Evolutionary conservation across 2,329 filamentous ascomycete genomes (phyloP).

Genomic region (Meredithiella fracta): DNA sequence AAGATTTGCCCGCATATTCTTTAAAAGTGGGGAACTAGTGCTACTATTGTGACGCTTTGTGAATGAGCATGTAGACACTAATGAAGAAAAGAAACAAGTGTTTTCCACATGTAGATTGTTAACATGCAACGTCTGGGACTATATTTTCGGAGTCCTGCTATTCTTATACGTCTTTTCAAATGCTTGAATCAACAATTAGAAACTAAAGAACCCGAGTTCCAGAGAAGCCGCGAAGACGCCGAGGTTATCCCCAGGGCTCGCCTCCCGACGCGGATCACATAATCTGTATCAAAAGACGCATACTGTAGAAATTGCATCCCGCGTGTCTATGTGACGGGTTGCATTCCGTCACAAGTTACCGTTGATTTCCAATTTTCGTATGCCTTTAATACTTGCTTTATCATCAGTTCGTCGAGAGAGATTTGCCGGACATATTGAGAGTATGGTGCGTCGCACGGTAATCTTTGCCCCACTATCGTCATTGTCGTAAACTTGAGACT

Average conservation of each 20-base stretch:
- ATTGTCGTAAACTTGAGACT: neutral
- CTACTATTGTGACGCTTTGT: no score
- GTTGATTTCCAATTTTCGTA: neutral
- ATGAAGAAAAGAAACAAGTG: no score
- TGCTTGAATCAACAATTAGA: neutral
- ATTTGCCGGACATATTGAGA: no score
- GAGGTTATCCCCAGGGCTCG: neutral
- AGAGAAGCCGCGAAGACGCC: conserved; percentile 1
- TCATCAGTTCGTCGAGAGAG: neutral
- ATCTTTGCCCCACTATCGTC: neutral
- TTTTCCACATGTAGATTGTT: no score
- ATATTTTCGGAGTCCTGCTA: neutral
- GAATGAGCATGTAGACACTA: no score
- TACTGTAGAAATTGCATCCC: neutral
- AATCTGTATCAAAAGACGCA: no score
- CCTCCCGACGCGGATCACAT: no score
- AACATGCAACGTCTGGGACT: no score
- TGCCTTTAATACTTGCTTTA: neutral
- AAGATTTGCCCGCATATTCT: no score
- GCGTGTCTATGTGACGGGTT: neutral
- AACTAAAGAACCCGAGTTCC: neutral
- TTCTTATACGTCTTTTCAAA: neutral
- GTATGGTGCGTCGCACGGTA: neutral
- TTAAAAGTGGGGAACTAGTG: no score
- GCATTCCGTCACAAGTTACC: neutral